Evolutionary conservation across 1,139 yeast species (phyloP), one percentile per base, ranked within the genome.

Genomic region (Protomyces lactucae-debilis): DNA sequence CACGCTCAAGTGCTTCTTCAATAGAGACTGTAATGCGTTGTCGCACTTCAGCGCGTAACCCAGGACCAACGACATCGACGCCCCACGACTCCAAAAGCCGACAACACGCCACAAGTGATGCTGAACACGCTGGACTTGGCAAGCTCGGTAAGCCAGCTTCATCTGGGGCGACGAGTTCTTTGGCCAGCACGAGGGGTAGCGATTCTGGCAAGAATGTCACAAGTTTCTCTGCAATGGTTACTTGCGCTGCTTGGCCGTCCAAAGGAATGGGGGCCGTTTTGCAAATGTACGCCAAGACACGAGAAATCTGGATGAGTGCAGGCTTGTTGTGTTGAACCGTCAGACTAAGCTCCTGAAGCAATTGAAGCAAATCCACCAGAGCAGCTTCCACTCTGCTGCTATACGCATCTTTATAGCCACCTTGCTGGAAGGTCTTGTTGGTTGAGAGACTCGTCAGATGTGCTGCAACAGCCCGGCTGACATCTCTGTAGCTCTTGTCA

Each of bases 21-120:
- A 56, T 21, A 2, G 16, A 18, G 2, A 43, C 36, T 10, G 36
- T 16, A 2, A 57, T 51, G 9, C 14, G 21, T 3, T 37, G 37
- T 12, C 61, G 36, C 39, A 36, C 55, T 10, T n/a, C 55, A n/a
- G 43, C 53, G 12, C 63, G 57, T 18, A 52, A 43, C 37, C 40
- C 43, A 5, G 32, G n/a, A 14, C 63, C 63, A 16, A 53, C 57
- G 9, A 59, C 54, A 45, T 59, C 63, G 5, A 59, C 28, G 3
- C 63, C 63, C n/a, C 25, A 23, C 3, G n/a, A 6, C 9, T 55
- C 16, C 36, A 59, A n/a, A 28, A 37, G n/a, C 5, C 52, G 35
- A 28, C 57, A 52, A 28, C 43, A 16, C 18, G 16, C 32, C 35
- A 52, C 18, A 8, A 59, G 37, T 12, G 32, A 40, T n/a, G 32